Base-by-base conservation (phyloP, 495 filamentous ascomycete genomes). In the Talaromyces trachyspermus region DNA sequence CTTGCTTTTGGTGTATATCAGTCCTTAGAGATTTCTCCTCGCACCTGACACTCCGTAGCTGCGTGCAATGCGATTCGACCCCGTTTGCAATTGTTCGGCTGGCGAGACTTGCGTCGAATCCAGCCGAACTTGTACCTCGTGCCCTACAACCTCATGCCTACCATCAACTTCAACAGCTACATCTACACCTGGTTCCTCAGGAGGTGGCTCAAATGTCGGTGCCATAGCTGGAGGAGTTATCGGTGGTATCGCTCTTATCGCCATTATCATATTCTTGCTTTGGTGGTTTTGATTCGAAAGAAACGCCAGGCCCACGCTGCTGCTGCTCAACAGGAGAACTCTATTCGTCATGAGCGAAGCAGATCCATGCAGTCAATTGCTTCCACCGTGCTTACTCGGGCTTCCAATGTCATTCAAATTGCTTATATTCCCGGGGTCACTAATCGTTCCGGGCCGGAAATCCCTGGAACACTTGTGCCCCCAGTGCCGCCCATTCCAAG, bases 371-470 rank as follows among this genome's bases (percentile, higher is more conserved):
- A 81, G 51, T 96, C 90, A 29, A 88, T 97, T 57, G 92, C 94
- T 12, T 95, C 90, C 8, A 96, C 91, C 41, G 88, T 96, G 45
- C 80, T 95, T 46, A 97, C 92, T 5, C 84, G 92, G 38, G 92
- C 92, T 36, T 96, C 91, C 49, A 97, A 98, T 68, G 88, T 98
- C 60, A 98, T 98, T 51, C 92, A 97, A 67, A 98, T 98, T 62
- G 92, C 94, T 36, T 98, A 96, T 63, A 96, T 98, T 53, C 92
- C 92, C 40, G 92, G 92, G 37, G 90, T 97, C 59, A 97, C 89
- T 46, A 96, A 96, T 66, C 78, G 92, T 38, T 89, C 89, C 3
- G 80, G 84, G 2, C 85, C 86, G 8, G 78, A 85, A 23, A 89
- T 86, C 1, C 88, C 89, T 7, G 83, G 81, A 26, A 70, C 88